Percentiles rank a stretch among this genome's conserved stretches.
Conservation (phyloP, 805 yeast species). For the Yarrowia divulgata region DNA sequence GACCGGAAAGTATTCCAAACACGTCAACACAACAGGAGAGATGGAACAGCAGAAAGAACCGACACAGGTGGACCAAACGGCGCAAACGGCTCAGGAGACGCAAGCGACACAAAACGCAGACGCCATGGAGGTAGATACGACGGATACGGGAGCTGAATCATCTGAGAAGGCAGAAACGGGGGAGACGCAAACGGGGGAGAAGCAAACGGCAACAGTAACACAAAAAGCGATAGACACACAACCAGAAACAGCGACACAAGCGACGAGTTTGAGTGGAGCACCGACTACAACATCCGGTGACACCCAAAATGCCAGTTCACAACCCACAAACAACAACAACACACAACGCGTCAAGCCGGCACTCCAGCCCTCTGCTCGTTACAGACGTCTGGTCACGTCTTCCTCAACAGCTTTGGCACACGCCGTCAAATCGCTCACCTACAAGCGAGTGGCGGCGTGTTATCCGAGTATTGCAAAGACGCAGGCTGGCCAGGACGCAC, state of each 20-base stretch:
- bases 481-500: slow-evolving; percentile 55
- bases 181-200: not conserved
- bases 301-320: too few relatives aligned
- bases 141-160: too few relatives aligned
- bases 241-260: too few relatives aligned
- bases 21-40: not conserved
- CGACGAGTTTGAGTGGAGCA: too few relatives aligned
- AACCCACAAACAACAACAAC: too few relatives aligned
- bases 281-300: too few relatives aligned
- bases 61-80: too few relatives aligned
- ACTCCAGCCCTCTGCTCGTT: slow-evolving; percentile 53
- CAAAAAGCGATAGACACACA: not conserved
- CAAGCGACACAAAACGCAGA: not conserved
- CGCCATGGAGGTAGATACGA: not conserved
- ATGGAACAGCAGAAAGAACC: not conserved
- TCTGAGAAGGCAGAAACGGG: not conserved
- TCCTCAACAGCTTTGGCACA: slow-evolving; percentile 63
- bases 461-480: slow-evolving; percentile 61
- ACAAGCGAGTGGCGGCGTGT: slow-evolving; percentile 61
- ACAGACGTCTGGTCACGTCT: slow-evolving; percentile 58
- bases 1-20: not conserved
- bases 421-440: slow-evolving; percentile 58
- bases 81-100: too few relatives aligned
- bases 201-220: not conserved
- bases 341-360: not conserved